Conservation (phyloP, 805 yeast species). For the Ogataea saltuana region DNA sequence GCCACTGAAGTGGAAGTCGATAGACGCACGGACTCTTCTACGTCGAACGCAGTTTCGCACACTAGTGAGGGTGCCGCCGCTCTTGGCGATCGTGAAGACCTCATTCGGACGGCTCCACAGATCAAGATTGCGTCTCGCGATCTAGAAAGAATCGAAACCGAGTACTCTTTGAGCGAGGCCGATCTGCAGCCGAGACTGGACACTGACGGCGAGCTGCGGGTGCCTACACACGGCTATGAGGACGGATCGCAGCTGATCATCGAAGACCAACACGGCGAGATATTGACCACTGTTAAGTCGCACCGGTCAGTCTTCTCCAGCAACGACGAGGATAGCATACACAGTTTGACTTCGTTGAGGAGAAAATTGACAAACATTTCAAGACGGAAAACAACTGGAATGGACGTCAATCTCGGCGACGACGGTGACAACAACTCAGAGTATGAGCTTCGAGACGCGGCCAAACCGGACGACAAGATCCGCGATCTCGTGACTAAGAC, state of each 20-base stretch:
- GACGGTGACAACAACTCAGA: constrained; percentile 7
- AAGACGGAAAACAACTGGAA: background rate
- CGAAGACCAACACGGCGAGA: constrained; percentile 85
- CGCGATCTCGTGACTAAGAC: constrained; percentile 19
- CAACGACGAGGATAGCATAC: constrained; percentile 16
- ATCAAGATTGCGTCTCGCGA: constrained; percentile 13
- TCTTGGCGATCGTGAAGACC: constrained; percentile 1
- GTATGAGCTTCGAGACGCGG: constrained; percentile 3
- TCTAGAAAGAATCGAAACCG: constrained; percentile 18
- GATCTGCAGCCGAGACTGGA: constrained; percentile 35
- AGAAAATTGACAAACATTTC: constrained; percentile 10
- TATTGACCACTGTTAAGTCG: constrained; percentile 54
- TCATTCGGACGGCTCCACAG: constrained; percentile 15
- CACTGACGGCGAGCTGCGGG: constrained; percentile 37
- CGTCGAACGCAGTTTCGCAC: constrained; percentile 18
- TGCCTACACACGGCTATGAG: constrained; percentile 50
- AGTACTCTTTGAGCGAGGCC: constrained; percentile 23
- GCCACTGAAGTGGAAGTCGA: constrained; percentile 3
- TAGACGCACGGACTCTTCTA: constrained; percentile 2
- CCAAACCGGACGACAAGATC: constrained; percentile 14
- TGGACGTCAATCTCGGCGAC: constrained; percentile 3
- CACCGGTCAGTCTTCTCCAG: constrained; percentile 2
- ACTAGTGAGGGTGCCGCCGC: constrained; percentile 8
- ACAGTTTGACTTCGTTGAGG: constrained; percentile 22
- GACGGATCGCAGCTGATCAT: constrained; percentile 73